phyloP scores from a whole-genome alignment of 306 rosid species.

The Medicago ruthenica region DNA sequence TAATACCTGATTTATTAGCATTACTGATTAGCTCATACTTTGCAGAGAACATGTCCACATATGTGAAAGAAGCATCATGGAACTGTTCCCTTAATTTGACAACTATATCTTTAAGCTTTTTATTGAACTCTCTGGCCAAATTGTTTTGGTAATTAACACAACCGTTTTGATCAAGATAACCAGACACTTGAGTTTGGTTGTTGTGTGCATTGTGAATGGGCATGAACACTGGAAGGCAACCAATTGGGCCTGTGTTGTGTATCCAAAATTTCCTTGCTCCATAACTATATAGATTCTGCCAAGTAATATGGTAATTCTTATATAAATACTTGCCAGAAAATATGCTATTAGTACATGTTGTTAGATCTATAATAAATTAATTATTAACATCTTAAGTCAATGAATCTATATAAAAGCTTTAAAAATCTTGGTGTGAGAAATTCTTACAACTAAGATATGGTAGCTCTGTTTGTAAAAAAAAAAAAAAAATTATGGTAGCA shows the following conservation, averaged over 20 bases:
- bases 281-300: conserved; percentile 52
- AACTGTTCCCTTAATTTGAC: conserved; percentile 52
- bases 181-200: conserved; percentile 35
- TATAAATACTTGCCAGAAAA: too few species aligned
- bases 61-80: conserved; percentile 59
- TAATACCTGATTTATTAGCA: conserved; percentile 65
- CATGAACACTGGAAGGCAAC: conserved; percentile 64
- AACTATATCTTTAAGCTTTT: conserved; percentile 55
- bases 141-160: conserved; percentile 66
- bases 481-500: too few species aligned
- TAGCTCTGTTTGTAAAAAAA: too few species aligned
- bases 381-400: too few species aligned
- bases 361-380: too few species aligned
- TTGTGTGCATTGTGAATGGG: conserved; percentile 48
- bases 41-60: conserved; percentile 77
- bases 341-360: too few species aligned
- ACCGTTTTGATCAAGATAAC: conserved; percentile 60
- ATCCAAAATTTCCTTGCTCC: conserved; percentile 86
- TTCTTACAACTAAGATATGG: too few species aligned
- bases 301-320: not conserved
- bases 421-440: too few species aligned
- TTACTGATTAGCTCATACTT: conserved; percentile 63
- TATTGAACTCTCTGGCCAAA: conserved; percentile 69
- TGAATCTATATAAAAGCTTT: too few species aligned
- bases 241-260: conserved; percentile 88